Conservation (phyloP, 305 asterid genomes). For the Fraxinus ornus region DNA sequence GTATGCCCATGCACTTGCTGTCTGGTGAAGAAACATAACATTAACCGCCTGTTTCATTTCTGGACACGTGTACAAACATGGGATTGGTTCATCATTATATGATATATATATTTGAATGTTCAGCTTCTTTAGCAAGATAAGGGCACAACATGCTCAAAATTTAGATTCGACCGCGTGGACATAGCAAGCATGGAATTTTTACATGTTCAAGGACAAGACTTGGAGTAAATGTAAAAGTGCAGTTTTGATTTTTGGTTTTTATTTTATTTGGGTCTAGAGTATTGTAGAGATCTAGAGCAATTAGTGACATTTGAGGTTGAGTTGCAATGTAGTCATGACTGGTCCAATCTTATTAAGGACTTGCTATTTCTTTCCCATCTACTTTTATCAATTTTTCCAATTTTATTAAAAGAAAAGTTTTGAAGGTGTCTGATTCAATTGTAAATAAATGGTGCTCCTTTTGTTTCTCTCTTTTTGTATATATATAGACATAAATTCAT, state of each 20-base stretch:
- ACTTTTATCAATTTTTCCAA: conserved; percentile 18
- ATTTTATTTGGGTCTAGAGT: conserved; percentile 33
- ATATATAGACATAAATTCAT: conserved; percentile 8
- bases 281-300: conserved; percentile 34
- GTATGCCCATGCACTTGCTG: conserved; percentile 27
- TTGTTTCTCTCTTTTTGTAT: background rate
- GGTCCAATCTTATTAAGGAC: conserved; percentile 28
- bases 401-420: conserved; percentile 26
- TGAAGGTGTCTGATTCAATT: conserved; percentile 20
- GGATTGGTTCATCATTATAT: conserved; percentile 40
- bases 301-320: conserved; percentile 29
- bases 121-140: conserved; percentile 38
- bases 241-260: conserved; percentile 49
- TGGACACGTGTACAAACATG: conserved; percentile 69
- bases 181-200: conserved; percentile 33
- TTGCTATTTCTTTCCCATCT: conserved; percentile 8
- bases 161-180: conserved; percentile 29
- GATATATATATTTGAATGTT: conserved; percentile 36
- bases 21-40: conserved; percentile 41
- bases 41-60: conserved; percentile 38
- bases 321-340: conserved; percentile 20
- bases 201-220: conserved; percentile 37
- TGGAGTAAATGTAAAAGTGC: conserved; percentile 38
- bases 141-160: conserved; percentile 37
- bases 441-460: conserved; percentile 16